Conservation (phyloP, 306 rosid genomes). For the Gastrolobium bilobum region DNA sequence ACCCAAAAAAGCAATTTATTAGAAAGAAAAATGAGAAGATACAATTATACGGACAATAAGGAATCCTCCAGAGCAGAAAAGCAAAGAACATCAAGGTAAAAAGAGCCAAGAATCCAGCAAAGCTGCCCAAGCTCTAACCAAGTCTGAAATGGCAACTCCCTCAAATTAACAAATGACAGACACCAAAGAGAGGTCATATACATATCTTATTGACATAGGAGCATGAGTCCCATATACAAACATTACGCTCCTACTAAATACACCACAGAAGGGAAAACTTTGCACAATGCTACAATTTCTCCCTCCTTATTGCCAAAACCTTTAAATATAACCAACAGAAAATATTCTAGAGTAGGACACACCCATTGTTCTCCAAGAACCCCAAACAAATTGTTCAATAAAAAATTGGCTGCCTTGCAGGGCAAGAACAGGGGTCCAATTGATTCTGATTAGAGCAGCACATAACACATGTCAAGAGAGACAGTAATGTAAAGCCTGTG, state of each 20-base stretch:
- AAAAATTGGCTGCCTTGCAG: slow-evolving; percentile 25
- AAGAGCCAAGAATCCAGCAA: not conserved
- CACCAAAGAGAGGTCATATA: slow-evolving; percentile 3
- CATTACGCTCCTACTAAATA: slow-evolving; percentile 26
- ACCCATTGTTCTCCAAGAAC: slow-evolving; percentile 4
- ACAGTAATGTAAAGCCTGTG: slow-evolving; percentile 24
- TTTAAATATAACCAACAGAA: slow-evolving; percentile 27
- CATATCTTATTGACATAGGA: not conserved
- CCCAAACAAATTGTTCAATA: not conserved
- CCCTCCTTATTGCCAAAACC: slow-evolving; percentile 28
- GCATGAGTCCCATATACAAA: slow-evolving; percentile 1
- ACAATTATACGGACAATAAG: not conserved
- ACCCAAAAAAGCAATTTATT: not conserved
- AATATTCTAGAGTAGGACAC: slow-evolving; percentile 2
- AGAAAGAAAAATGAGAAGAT: not conserved
- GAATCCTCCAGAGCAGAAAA: slow-evolving; percentile 28
- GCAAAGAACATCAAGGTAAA: slow-evolving; percentile 8
- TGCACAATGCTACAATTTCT: not conserved
- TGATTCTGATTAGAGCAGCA: slow-evolving; percentile 23
- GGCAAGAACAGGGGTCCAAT: not conserved
- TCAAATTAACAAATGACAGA: slow-evolving; percentile 28
- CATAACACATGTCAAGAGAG: not conserved
- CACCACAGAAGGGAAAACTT: not conserved
- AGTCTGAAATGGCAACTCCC: slow-evolving; percentile 7
- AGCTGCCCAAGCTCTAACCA: slow-evolving; percentile 11